Evolutionary conservation across 345 rosid species (phyloP), one percentile per base, ranked within the genome.

Genomic region (Passiflora organensis): DNA sequence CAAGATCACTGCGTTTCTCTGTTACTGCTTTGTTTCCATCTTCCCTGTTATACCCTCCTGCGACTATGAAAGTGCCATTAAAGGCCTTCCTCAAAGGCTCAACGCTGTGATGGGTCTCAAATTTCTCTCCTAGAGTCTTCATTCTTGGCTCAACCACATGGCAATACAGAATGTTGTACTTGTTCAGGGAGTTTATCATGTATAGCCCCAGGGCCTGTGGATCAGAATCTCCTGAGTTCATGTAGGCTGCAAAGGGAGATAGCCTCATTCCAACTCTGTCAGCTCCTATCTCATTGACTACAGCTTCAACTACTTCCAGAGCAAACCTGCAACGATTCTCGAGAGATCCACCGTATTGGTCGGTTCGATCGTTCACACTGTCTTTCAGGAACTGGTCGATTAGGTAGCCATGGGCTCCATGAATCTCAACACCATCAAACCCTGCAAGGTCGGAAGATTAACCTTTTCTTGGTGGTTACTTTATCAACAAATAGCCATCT

Each of bases 361-460:
- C 89, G 0, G 87, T 82, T 8, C 96, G 61, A 44, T 87, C 93
- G n/a, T 87, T 87, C 21, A 77, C 80, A 13, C 74, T 69, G 62
- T 82, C 93, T 53, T 87, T 87, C 78, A 84, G 13, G 67, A 87
- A 84, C 66, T 84, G 89, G 16, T 84, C 93, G 1, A 82, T 61
- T 28, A 84, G 59, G 67, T 76, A 79, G 34, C 96, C 93, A 42
- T 87, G 67, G 51, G 93, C 89, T 0, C 87, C 93, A 13, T 82
- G 96, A 53, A 87, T 77, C 73, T 87, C 96, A 19, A 87, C 84
- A 4, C 91, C 91, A 44, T 84, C 93, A 13, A 84, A 84, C 11
- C 91, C 89, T 87, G 16, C 13, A 44, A 23, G 15, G 13, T 4
- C 10, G 34, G 11, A 37, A 37, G 0, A 13, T 37, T 6, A 37